These are phyloP conservation scores for Suhomyces faveliae DNA, from an alignment of 805 yeast species.

Conservation along the genomic window DNA sequence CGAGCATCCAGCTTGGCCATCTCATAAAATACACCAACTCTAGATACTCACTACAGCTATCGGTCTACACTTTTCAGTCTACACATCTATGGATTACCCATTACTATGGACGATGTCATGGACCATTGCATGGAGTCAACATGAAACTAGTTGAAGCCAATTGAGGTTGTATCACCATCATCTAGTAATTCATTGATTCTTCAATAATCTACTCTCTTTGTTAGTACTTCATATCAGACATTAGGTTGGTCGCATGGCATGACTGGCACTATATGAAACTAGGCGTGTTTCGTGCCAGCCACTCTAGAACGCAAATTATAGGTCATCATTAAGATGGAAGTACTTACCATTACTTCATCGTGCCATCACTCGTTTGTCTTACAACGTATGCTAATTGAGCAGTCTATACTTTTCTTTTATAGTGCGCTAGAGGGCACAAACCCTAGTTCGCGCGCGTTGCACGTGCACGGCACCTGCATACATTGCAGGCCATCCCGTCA, in stretches of 20 bases:
- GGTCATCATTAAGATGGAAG: constrained; percentile 33
- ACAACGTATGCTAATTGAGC: no score
- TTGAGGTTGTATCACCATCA: background rate
- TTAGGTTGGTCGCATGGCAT: constrained; percentile 42
- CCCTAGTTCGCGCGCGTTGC: background rate
- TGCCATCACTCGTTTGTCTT: background rate
- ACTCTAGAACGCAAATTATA: constrained; percentile 51
- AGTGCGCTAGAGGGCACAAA: background rate
- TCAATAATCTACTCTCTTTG: no score
- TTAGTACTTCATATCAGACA: constrained; percentile 17
- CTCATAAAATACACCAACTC: background rate
- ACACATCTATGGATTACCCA: background rate
- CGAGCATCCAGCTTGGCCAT: background rate
- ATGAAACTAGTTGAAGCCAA: background rate
- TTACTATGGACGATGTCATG: no score
- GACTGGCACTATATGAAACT: constrained; percentile 37
- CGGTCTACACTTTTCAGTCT: background rate
- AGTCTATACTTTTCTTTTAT: background rate
- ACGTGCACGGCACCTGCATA: background rate
- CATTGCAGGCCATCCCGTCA: background rate
- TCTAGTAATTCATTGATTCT: no score
- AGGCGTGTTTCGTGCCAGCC: constrained; percentile 42
- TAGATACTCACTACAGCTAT: background rate
- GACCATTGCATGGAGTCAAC: no score
- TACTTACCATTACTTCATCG: constrained; percentile 1